Base-by-base conservation (phyloP, 2,329 filamentous ascomycete genomes). In the Aspergillus sp. region DNA sequence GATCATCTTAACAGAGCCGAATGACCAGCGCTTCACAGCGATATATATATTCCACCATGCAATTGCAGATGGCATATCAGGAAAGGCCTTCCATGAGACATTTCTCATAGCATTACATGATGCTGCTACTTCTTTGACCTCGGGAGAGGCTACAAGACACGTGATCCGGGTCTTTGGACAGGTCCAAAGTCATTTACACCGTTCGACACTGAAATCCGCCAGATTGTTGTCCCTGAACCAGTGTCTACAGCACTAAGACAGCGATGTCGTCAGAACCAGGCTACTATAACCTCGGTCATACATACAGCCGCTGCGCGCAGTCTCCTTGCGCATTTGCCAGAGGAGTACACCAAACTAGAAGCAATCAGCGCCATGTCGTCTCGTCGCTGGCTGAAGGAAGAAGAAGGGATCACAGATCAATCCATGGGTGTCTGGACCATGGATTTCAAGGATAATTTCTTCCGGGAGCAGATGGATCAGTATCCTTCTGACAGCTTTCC, bases 1-100 rank as follows among this genome's bases (percentile, higher is more conserved):
- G 2, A 62, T 75, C 17, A 64, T 83, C 21, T 58, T 81, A 8
- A 65, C 68, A n/a, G 39, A 65, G 15, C 63, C 61, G 8, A 58
- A 67, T 36, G n/a, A 63, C 2, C 64, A 56, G 3, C 63, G 60
- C 2, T 82, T 83, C 60, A 80, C 78, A 0, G 78, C 75, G 2
- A 68, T 68, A 2, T 83, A 81, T 68, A 70, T 82, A 10, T 81
- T 73, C 61, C 81, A 84, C 57, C 81, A 83, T 68, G 78, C 76
- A 2, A 71, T 83, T 51, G 77, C 75, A 1, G 81, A 84, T 63
- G 81, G 81, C 1, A 69, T 68, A 8, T 81, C 79, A 0, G 79
- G 77, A 0, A 73, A 80, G 25, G 71, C 78, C 0, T 83, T 83
- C 61, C 81, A 83, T 56, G 66, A 71, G 8, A 69, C 73, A 0